Percentiles rank a stretch among this genome's conserved stretches.
Evolutionary conservation across 495 filamentous ascomycete species (phyloP).

Genomic region (Lentithecium fluviatile): DNA sequence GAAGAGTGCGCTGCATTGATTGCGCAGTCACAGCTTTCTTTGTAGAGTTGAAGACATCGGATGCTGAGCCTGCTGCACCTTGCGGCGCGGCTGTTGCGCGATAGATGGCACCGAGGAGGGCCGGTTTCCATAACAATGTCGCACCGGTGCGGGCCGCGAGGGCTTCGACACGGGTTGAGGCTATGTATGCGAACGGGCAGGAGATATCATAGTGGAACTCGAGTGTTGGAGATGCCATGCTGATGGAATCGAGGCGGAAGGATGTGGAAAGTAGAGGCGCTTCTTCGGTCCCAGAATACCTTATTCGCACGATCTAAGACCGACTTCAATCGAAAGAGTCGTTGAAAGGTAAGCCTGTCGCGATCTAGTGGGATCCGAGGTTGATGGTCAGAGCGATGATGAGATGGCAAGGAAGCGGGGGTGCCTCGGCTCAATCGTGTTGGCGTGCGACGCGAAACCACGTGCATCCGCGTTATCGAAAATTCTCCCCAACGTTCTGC

Average conservation of each 20-base stretch:
- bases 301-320: no score
- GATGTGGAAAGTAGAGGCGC: no score
- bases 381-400: no score
- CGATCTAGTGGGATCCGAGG: no score
- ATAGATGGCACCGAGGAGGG: constrained; percentile 35
- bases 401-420: no score
- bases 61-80: constrained; percentile 34
- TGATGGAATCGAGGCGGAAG: background rate
- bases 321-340: no score
- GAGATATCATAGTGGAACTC: constrained; percentile 31
- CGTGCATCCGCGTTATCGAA: background rate
- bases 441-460: background rate
- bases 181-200: constrained; percentile 34
- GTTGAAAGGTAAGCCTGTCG: no score
- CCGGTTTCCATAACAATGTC: constrained; percentile 26
- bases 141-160: constrained; percentile 21
- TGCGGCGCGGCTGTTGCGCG: constrained; percentile 33
- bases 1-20: constrained; percentile 25
- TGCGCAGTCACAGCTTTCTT: constrained; percentile 28
- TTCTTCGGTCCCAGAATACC: no score
- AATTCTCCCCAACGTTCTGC: no score
- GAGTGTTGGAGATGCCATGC: constrained; percentile 13
- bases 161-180: constrained; percentile 32
- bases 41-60: constrained; percentile 35
- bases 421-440: background rate